These are phyloP conservation scores for Tetrapyrgos nigripes DNA, from an alignment of 1,284 basidiomycete species.

Conservation along the genomic window DNA sequence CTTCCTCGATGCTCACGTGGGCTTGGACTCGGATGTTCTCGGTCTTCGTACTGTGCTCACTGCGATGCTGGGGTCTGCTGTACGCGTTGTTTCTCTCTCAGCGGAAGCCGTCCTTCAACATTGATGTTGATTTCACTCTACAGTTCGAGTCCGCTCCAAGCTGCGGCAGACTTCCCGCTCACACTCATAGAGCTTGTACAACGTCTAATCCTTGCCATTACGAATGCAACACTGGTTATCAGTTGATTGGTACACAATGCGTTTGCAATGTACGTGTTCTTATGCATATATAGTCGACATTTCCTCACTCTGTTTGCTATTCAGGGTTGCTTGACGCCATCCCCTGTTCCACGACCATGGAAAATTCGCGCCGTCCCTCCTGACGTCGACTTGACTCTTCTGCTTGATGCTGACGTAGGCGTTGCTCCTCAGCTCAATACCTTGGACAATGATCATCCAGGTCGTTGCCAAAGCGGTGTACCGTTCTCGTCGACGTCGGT, in stretches of 20 bases:
- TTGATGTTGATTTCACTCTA: too few relatives aligned
- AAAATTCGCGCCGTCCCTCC: not conserved
- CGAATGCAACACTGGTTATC: not conserved
- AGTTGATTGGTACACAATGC: not conserved
- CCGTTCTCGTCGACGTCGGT: too few relatives aligned
- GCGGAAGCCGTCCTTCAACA: too few relatives aligned
- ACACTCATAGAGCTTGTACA: not conserved
- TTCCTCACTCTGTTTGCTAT: not conserved
- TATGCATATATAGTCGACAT: not conserved
- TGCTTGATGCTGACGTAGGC: not conserved
- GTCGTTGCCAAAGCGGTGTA: too few relatives aligned
- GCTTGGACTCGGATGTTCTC: not conserved
- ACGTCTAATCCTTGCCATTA: not conserved
- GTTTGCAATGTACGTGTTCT: not conserved
- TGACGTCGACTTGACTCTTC: not conserved
- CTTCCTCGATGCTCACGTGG: not conserved
- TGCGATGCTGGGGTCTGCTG: not conserved
- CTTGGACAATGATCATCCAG: too few relatives aligned
- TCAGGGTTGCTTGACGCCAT: not conserved
- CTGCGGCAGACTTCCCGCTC: not conserved
- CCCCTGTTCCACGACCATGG: not conserved
- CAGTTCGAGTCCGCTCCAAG: not conserved
- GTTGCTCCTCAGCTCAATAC: too few relatives aligned
- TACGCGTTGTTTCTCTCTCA: not conserved
- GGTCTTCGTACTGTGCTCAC: not conserved